Percentiles rank a stretch among this genome's conserved stretches.
phyloP scores from a whole-genome alignment of 768 basidiomycete genomes.

The Mycena sanguinolenta region DNA sequence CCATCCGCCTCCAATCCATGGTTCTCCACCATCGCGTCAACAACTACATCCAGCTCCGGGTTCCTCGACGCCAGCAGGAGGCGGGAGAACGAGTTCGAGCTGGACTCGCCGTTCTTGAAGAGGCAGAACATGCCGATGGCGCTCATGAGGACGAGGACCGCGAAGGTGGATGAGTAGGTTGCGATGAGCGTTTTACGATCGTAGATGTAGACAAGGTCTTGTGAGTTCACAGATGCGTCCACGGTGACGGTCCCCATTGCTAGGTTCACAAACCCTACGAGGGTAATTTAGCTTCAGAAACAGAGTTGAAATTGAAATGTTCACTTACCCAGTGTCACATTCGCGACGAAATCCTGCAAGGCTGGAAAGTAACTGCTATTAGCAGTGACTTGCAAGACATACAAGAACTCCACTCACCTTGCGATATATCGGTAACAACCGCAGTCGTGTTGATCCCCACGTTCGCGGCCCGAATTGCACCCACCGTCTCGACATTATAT shows the following conservation, averaged over 20 bases:
- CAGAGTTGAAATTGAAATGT: neutral
- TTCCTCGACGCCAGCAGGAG: constrained; percentile 21
- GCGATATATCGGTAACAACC: neutral
- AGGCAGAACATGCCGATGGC: constrained; percentile 10
- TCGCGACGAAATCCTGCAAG: neutral
- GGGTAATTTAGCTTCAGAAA: too few species aligned
- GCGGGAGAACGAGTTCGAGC: constrained; percentile 3
- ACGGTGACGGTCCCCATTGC: neutral
- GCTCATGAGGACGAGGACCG: constrained; percentile 14
- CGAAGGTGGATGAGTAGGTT: constrained; percentile 10
- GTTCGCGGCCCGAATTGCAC: neutral
- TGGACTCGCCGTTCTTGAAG: constrained; percentile 17
- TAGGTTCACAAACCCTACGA: constrained; percentile 7
- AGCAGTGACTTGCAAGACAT: neutral
- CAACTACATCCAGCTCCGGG: constrained; percentile 13
- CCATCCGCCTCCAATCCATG: neutral
- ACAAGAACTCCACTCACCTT: neutral
- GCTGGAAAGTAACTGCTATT: neutral
- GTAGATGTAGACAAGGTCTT: neutral
- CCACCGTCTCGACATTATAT: neutral
- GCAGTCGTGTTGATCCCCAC: neutral
- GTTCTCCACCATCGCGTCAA: constrained; percentile 3
- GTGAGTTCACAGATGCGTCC: neutral
- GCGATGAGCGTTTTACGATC: constrained; percentile 1
- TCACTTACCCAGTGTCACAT: neutral